Base-by-base conservation (phyloP, 2,329 filamentous ascomycete genomes). In the Colletotrichum tropicicola region DNA sequence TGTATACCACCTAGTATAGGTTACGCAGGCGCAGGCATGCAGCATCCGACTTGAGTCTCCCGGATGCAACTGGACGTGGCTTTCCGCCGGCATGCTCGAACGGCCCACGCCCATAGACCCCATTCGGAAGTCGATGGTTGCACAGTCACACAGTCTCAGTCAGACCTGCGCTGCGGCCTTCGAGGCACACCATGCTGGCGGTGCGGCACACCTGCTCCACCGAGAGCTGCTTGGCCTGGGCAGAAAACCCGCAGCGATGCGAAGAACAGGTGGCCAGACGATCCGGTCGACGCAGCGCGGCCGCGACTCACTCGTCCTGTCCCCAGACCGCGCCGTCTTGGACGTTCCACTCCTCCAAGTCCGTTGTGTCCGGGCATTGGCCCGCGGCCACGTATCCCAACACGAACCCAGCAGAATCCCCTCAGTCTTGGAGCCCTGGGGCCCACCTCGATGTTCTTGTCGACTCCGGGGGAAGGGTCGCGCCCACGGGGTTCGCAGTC, bases 271-370 rank as follows among this genome's bases (percentile, higher is more conserved):
- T 45, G 53, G 54, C 47, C 59, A 45, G 39, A 47, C 30, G 41
- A 8, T 15, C 53, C 21, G 12, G 9, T 12, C 17, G 7, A 44
- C 23, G 37, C 45, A 51, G 49, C 35, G 8, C 19, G 45, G 35
- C 37, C 39, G 23, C 23, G 45, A 28, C 48, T 45, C 28, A 39
- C 28, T n/a, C 43, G 39, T 30, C 35, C n/a, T 21, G 27, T 51
- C 37, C 23, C 49, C 49, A 45, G 52, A 25, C 17, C 25, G 7
- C 15, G 13, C n/a, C n/a, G 58, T 45, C 62, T 61, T 51, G 62
- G 30, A 62, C 37, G 51, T 61, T 30, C 62, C 62, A 65, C 62
- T 65, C 62, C 23, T 62, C 51, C 62, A 55, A 55, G 13, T 25
- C 5, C 17, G 37, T 44, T n/a, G 6, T 45, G 51, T 30, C n/a